Base-by-base conservation (phyloP, 2,329 filamentous ascomycete genomes). In the Fusarium cyanostomum region DNA sequence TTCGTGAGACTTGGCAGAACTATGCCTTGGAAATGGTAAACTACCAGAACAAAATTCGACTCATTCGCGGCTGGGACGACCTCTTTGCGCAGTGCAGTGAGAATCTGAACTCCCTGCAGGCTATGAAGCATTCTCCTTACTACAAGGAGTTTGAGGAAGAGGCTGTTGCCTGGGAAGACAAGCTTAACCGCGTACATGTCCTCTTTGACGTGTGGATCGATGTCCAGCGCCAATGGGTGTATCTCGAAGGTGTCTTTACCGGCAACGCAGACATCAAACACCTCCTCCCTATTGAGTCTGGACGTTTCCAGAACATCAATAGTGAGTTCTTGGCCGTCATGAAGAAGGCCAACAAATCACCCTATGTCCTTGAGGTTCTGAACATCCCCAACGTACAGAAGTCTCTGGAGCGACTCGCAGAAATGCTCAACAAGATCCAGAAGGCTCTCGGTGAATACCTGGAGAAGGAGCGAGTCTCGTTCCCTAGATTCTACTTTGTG, bases 121-220 rank as follows among this genome's bases (percentile, higher is more conserved):
- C 95, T 21, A 99, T 99, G 96, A 91, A 92, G 74, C 94, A 99
- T 77, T 99, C 95, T 6, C 95, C 95, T 0, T 99, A 99, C 78
- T 99, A 97, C 84, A 98, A 97, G 77, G 94, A 98, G 71, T 99
- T 99, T 63, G 95, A 99, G 75, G 95, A 99, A 71, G 95, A 99
- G 70, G 96, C 96, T 7, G 91, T 93, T 1, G 87, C 91, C 1
- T 99, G 95, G 95, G 96, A 99, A 78, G 96, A 99, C 78, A 97
- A 96, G 76, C 85, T 99, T 24, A 99, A 98, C 76, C 89, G 95
- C 41, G 93, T 99, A 3, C 95, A 99, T 74, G 92, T 99, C 13
- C 85, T 99, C 9, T 99, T 99, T 72, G 95, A 99, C 75, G 94
- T 99, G 13, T 99, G 96, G 96, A 99, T 99, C 70, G 96, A 99